These are phyloP conservation scores for Fusarium keratoplasticum DNA, from an alignment of 2,329 filamentous ascomycete genomes.

Conservation along the genomic window DNA sequence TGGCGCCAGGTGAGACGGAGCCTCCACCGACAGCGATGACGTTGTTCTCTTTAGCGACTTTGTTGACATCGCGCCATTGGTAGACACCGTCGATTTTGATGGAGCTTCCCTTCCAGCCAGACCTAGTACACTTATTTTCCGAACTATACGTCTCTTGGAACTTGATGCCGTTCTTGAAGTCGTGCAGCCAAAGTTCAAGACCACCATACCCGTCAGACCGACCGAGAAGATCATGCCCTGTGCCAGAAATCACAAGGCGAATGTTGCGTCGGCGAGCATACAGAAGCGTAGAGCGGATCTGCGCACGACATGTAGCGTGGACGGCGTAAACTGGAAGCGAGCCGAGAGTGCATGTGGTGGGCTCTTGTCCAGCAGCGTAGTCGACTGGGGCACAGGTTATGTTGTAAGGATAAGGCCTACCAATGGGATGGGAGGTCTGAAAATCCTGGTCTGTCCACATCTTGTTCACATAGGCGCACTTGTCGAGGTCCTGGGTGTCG, in stretches of 20 bases:
- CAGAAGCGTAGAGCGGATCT: constrained; percentile 7
- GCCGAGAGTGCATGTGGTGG: constrained; percentile 23
- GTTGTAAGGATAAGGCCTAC: constrained; percentile 34
- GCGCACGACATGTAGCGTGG: constrained; percentile 11
- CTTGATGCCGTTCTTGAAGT: constrained; percentile 18
- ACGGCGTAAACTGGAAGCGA: constrained; percentile 24
- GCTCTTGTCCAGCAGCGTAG: constrained; percentile 15
- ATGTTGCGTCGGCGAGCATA: constrained; percentile 16
- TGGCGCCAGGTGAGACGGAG: constrained; percentile 27
- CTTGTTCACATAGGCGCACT: constrained; percentile 26
- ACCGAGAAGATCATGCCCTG: constrained; percentile 27
- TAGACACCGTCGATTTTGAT: constrained; percentile 29
- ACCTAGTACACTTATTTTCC: neutral
- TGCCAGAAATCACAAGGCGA: constrained; percentile 21
- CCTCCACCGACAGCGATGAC: constrained; percentile 29
- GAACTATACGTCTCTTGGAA: constrained; percentile 13
- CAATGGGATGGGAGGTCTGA: constrained; percentile 28
- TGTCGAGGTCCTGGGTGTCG: constrained; percentile 10
- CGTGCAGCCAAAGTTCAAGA: constrained; percentile 29
- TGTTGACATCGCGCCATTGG: constrained; percentile 31
- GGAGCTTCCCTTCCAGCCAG: constrained; percentile 15
- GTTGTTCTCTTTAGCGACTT: constrained; percentile 22
- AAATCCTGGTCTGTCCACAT: constrained; percentile 37
- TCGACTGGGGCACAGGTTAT: constrained; percentile 31
- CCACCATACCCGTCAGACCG: constrained; percentile 28